These are phyloP conservation scores for Solanum pennellii DNA, from an alignment of 257 asterid genomes.

Conservation along the genomic window DNA sequence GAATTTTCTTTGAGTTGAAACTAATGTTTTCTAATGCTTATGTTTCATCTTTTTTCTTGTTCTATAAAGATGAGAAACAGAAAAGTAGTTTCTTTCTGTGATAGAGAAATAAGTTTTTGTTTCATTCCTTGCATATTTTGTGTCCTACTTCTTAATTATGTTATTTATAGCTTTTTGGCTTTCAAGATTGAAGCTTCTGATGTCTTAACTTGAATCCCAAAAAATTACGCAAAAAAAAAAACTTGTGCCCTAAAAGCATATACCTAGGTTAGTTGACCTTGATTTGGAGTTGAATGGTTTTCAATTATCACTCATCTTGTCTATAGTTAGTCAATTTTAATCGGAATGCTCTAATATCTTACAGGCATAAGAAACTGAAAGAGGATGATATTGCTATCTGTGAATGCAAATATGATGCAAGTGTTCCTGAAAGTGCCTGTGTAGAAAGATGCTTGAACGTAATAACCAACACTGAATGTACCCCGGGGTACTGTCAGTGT, in stretches of 20 bases:
- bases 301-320: neutral
- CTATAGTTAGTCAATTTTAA: neutral
- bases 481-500: slow-evolving; percentile 78
- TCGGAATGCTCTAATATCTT: neutral
- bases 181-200: neutral
- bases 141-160: neutral
- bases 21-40: neutral
- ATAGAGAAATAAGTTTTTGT: neutral
- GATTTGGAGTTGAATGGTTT: neutral
- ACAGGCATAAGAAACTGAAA: slow-evolving; percentile 48
- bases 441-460: slow-evolving; percentile 86
- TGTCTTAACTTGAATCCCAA: neutral
- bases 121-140: neutral
- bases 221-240: neutral
- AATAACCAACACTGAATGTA: slow-evolving; percentile 89
- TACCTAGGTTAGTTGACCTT: neutral
- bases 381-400: slow-evolving; percentile 84
- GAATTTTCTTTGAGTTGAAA: neutral
- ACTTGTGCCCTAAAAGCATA: neutral
- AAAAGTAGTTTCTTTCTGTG: neutral
- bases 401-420: slow-evolving; percentile 54
- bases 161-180: neutral
- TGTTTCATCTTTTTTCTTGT: neutral
- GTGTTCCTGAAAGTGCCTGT: slow-evolving; percentile 77
- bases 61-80: neutral